phyloP scores from a whole-genome alignment of 441 rosid genomes.

The Euphorbia schlechtendalii region DNA sequence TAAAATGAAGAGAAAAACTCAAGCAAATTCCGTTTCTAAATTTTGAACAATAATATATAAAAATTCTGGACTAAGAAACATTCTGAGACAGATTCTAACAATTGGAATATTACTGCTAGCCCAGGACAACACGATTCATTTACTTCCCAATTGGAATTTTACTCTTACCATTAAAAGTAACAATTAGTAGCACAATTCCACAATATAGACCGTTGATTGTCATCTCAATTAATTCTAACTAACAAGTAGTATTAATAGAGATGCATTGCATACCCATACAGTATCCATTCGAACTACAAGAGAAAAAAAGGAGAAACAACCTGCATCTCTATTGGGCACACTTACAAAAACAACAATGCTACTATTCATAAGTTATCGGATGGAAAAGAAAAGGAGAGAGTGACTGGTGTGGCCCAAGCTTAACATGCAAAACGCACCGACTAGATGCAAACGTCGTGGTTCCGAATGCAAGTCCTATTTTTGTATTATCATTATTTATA shows the following conservation, averaged over 20 bases:
- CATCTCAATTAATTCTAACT: background rate
- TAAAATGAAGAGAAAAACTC: background rate
- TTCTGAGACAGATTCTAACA: too few relatives aligned
- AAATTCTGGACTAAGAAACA: too few relatives aligned
- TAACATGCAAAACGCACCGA: conserved; percentile 64
- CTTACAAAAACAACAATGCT: conserved; percentile 10
- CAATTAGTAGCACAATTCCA: background rate
- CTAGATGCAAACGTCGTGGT: conserved; percentile 59
- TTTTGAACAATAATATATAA: conserved; percentile 13
- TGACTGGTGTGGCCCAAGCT: conserved; percentile 52
- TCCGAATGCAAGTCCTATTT: too few relatives aligned
- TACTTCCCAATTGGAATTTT: background rate
- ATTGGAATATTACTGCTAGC: too few relatives aligned
- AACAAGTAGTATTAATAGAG: background rate
- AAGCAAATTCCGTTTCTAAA: conserved; percentile 51
- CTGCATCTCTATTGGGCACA: conserved; percentile 46
- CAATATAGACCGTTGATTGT: background rate
- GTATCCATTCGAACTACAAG: too few relatives aligned
- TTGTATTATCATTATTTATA: too few relatives aligned
- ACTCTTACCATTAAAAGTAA: background rate
- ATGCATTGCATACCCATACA: too few relatives aligned
- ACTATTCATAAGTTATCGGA: too few relatives aligned
- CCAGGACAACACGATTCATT: too few relatives aligned
- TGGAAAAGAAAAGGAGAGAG: conserved; percentile 25
- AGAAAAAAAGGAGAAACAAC: conserved; percentile 23